Base-by-base conservation (phyloP, 1,139 yeast genomes). In the Nakaseomyces glabratus region DNA sequence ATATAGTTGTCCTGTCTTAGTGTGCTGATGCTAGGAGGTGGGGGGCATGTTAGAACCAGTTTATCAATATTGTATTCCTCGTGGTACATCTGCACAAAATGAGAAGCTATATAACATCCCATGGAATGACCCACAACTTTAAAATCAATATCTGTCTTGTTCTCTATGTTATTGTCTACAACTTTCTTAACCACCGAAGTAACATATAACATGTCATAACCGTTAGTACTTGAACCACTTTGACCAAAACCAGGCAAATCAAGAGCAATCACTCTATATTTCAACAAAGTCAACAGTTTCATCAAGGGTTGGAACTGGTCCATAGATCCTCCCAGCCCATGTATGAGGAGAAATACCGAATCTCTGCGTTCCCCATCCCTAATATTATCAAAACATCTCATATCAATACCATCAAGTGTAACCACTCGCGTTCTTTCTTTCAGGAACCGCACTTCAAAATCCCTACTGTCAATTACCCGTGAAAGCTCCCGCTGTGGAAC, bases 221-320 rank as follows among this genome's bases (percentile, higher is more conserved):
- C 31, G 7, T 33, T 35, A 33, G 35, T 30, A 21, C 48, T 8
- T 6, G 30, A 50, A 11, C 40, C 52, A 33, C 57, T 52, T 45
- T 68, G 68, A 1, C 88, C 88, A 53, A 78, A 78, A 0, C 88
- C 88, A 1, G 85, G 85, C 32, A 78, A 57, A 51, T 79, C 88
- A 22, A 79, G 44, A 0, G 81, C 65, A 33, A 73, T 45, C 13
- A 77, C 54, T 1, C 31, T 26, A 15, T 37, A 61, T 44, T 72
- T 76, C 46, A 66, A 64, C 40, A 69, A 72, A 24, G 77, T 64
- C 31, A 76, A 62, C 25, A 73, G 60, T n/a, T 69, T 73, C 60
- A 77, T 60, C 34, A 76, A 60, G 0, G 81, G 76, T 49, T 77
- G 84, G 50, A 78, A 78, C 49, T 79, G 86, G 6, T 82, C 72